A percentile compares a stretch with the other conserved stretches of the same genome.
phyloP scores from a whole-genome alignment of 2,329 filamentous ascomycete genomes.

The Didymella pinodella region DNA sequence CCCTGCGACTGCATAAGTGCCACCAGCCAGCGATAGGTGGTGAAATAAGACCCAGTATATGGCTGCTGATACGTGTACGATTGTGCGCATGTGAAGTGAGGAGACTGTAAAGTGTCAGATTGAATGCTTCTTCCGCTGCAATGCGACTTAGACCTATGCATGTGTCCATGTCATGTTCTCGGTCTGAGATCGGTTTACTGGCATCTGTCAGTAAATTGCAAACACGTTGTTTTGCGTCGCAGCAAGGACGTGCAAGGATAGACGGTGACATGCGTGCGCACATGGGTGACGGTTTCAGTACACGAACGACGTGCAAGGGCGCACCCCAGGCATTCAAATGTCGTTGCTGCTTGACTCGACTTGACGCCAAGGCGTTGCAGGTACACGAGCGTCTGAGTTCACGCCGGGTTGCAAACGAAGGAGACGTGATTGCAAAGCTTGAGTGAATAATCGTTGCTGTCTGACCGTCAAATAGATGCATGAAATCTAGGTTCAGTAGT shows the following conservation, averaged over 20 bases:
- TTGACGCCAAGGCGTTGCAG: conserved; percentile 5
- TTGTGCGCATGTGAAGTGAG: conserved; percentile 14
- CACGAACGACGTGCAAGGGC: conserved; percentile 20
- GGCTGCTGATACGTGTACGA: conserved; percentile 18
- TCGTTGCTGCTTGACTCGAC: background rate
- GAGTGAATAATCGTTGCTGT: conserved; percentile 22
- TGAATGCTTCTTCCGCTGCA: conserved; percentile 2
- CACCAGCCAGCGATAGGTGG: conserved; percentile 11
- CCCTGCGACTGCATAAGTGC: conserved; percentile 15
- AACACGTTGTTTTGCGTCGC: conserved; percentile 17
- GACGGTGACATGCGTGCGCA: conserved; percentile 14
- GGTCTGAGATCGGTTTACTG: conserved; percentile 6
- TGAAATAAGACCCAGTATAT: conserved; percentile 8
- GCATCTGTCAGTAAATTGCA: conserved; percentile 9
- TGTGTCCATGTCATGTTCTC: conserved; percentile 10
- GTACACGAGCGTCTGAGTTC: conserved; percentile 1
- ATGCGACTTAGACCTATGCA: conserved; percentile 7
- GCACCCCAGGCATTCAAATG: conserved; percentile 7
- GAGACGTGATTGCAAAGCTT: background rate
- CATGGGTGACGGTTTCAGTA: conserved; percentile 20
- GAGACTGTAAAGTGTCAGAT: conserved; percentile 8
- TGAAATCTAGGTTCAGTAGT: conserved; percentile 17
- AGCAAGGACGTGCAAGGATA: conserved; percentile 14
- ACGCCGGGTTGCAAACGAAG: background rate
- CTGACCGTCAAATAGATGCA: conserved; percentile 22